These are phyloP conservation scores for Backusella tarrabulga DNA, from an alignment of 192 early-diverging fungal species.

Conservation along the genomic window DNA sequence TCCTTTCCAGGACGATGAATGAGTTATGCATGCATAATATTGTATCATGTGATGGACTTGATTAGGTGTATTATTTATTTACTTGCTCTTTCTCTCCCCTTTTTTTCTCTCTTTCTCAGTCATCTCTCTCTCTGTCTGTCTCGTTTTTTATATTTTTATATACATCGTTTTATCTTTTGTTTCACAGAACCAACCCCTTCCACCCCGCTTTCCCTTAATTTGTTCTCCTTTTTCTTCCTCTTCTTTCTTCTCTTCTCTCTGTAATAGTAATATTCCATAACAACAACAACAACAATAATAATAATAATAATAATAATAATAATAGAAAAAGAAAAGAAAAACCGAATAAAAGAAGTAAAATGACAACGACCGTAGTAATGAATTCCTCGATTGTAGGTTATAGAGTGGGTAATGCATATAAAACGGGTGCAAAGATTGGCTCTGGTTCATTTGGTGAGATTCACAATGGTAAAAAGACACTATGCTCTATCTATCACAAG, in stretches of 20 bases:
- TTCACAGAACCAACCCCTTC: background rate
- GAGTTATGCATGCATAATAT: slow-evolving; percentile 7
- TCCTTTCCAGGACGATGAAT: slow-evolving; percentile 11
- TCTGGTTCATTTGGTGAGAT: slow-evolving; percentile 98
- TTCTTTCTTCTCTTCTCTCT: background rate
- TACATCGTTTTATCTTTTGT: background rate
- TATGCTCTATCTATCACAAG: no score
- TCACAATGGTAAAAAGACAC: slow-evolving; percentile 69
- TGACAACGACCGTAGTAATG: slow-evolving; percentile 7
- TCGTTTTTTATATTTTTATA: background rate
- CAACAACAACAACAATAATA: background rate
- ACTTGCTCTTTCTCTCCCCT: background rate
- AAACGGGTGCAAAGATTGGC: slow-evolving; percentile 93
- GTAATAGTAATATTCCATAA: background rate
- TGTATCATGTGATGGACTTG: slow-evolving; percentile 2
- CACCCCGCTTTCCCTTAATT: background rate
- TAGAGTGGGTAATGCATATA: slow-evolving; percentile 89
- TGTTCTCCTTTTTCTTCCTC: background rate
- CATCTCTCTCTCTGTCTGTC: background rate
- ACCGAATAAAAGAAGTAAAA: background rate
- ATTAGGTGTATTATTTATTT: background rate
- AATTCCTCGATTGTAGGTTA: slow-evolving; percentile 43
- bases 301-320: background rate
- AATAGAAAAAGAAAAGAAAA: background rate
- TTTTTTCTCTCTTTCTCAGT: background rate